These are phyloP conservation scores for Schizothecium vesticola DNA, from an alignment of 495 filamentous ascomycete genomes.

Conservation along the genomic window DNA sequence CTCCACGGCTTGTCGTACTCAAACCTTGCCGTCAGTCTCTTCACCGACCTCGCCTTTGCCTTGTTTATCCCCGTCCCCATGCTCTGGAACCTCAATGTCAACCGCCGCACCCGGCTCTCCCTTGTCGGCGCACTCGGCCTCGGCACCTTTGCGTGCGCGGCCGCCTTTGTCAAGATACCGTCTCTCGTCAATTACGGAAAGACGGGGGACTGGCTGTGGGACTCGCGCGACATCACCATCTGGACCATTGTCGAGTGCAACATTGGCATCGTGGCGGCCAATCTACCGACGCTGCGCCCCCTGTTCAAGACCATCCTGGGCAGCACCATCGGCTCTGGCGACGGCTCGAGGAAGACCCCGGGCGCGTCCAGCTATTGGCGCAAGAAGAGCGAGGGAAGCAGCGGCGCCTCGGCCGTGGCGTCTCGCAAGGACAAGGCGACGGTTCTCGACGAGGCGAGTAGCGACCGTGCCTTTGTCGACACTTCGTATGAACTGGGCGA, in stretches of 20 bases:
- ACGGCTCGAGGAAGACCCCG: neutral
- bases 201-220: slow-evolving; percentile 42
- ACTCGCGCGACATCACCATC: slow-evolving; percentile 26
- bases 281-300: slow-evolving; percentile 13
- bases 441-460: slow-evolving; percentile 7
- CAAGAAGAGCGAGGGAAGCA: neutral
- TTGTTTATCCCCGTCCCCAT: slow-evolving; percentile 38
- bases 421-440: neutral
- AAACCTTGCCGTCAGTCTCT: slow-evolving; percentile 36
- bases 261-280: slow-evolving; percentile 17
- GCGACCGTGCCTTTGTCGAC: slow-evolving; percentile 8
- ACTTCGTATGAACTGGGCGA: slow-evolving; percentile 1
- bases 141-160: slow-evolving; percentile 43
- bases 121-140: slow-evolving; percentile 39
- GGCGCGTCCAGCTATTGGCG: neutral
- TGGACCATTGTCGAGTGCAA: slow-evolving; percentile 21
- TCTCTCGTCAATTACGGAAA: slow-evolving; percentile 36
- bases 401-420: neutral
- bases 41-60: slow-evolving; percentile 42
- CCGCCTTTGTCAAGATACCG: slow-evolving; percentile 40
- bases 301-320: slow-evolving; percentile 17
- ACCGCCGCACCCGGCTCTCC: slow-evolving; percentile 32
- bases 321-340: slow-evolving; percentile 5
- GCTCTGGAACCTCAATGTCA: slow-evolving; percentile 42
- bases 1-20: slow-evolving; percentile 31